Percentiles rank a stretch among this genome's conserved stretches.
Conservation (phyloP, 2,329 filamentous ascomycete genomes). For the Exophiala spinifera region DNA sequence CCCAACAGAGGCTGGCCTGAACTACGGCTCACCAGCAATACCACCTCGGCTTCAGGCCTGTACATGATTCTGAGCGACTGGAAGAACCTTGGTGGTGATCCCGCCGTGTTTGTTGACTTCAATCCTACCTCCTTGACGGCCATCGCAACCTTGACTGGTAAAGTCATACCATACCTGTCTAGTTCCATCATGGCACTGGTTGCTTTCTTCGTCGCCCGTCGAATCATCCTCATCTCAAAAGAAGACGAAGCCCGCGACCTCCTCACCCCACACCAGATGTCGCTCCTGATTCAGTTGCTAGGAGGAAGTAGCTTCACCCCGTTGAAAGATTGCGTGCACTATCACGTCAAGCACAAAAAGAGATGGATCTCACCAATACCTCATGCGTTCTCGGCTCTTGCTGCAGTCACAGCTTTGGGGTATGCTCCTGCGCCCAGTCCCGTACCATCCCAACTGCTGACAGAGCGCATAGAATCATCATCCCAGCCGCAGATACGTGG, state of each 20-base stretch:
- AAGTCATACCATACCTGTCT: slow-evolving; percentile 17
- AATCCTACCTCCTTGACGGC: slow-evolving; percentile 18
- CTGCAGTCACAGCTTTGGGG: slow-evolving; percentile 2
- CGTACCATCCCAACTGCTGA: neutral
- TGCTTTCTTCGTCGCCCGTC: slow-evolving; percentile 15
- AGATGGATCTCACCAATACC: slow-evolving; percentile 5
- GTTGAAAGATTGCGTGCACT: slow-evolving; percentile 1
- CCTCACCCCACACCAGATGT: slow-evolving; percentile 7
- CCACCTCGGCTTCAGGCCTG: neutral
- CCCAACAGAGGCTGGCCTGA: neutral
- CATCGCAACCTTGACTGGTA: slow-evolving; percentile 17
- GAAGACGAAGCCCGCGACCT: slow-evolving; percentile 4
- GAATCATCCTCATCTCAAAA: slow-evolving; percentile 14
- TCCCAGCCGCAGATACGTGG: slow-evolving; percentile 2
- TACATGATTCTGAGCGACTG: neutral
- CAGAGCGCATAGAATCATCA: neutral
- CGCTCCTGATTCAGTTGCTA: slow-evolving; percentile 6
- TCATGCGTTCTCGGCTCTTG: slow-evolving; percentile 7
- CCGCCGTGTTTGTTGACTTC: slow-evolving; percentile 18
- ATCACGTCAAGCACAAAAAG: slow-evolving; percentile 4
- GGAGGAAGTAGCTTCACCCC: slow-evolving; percentile 4
- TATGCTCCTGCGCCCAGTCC: neutral
- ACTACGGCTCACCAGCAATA: neutral
- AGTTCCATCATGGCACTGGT: slow-evolving; percentile 17
- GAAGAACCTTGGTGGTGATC: slow-evolving; percentile 8